Conservation (phyloP, 805 yeast genomes). For the Starmerella bombi region DNA sequence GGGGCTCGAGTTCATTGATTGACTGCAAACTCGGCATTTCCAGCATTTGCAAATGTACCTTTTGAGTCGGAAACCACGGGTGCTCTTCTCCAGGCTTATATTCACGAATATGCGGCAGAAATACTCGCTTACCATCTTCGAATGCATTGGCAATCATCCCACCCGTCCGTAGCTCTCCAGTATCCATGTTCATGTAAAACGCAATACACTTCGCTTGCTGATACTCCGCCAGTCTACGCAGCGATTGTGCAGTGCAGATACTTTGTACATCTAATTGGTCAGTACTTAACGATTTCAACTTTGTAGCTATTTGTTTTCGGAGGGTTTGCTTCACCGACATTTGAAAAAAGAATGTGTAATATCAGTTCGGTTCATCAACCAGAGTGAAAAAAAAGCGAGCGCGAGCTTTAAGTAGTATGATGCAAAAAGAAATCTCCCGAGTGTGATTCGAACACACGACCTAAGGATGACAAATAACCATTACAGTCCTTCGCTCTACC, state of each 20-base stretch:
- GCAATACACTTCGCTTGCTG: conserved; percentile 40
- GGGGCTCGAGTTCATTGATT: conserved; percentile 41
- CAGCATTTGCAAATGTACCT: conserved; percentile 43
- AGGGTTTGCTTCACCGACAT: conserved; percentile 6
- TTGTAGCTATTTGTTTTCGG: conserved; percentile 10
- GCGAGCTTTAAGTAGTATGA: not conserved
- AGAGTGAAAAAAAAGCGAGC: too few species aligned
- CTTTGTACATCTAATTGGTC: conserved; percentile 12
- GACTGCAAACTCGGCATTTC: conserved; percentile 33
- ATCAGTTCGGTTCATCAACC: too few species aligned
- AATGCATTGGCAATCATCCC: conserved; percentile 42
- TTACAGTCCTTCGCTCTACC: conserved; percentile 25
- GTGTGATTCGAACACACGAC: conserved; percentile 23
- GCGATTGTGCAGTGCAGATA: conserved; percentile 12
- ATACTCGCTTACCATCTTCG: conserved; percentile 32
- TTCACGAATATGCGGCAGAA: conserved; percentile 31
- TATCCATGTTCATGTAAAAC: conserved; percentile 64
- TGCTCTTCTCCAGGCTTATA: conserved; percentile 5
- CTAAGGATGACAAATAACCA: conserved; percentile 18
- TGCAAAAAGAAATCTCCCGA: conserved; percentile 17
- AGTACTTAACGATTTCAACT: conserved; percentile 4
- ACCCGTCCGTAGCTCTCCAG: conserved; percentile 52
- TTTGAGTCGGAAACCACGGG: conserved; percentile 24
- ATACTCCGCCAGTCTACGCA: conserved; percentile 31
- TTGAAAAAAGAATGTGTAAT: too few species aligned